Evolutionary conservation across 768 basidiomycete genomes (phyloP), one percentile per base, ranked within the genome.

Genomic region (Kwoniella dendrophila): DNA sequence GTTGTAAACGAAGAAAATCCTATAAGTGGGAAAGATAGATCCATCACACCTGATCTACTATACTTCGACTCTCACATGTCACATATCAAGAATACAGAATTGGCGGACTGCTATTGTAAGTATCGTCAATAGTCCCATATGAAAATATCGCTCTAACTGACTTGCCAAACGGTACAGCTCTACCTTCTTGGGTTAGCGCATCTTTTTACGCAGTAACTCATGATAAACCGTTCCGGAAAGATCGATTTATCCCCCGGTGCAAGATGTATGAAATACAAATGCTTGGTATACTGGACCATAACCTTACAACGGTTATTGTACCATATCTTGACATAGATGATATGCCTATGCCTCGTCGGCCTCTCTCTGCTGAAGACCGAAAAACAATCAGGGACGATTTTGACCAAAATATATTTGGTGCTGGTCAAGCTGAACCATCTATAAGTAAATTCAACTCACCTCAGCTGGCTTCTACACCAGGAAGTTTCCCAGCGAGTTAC

Each of bases 231-330:
- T 80, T 80, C 63, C 76, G 81, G 6, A 63, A 71, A 29, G 81
- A 68, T 67, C 93, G 95, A 63, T 98, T 97, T 75, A 83, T 97
- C 26, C 88, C 92, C 4, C 86, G 95, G 30, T 92, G 90, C n/a
- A 90, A 91, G 80, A 95, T 96, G 92, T 90, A 92, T 71, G 90
- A 94, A 74, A 92, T 96, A 38, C 90, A 96, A 73, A 94, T 91
- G 90, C 84, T 96, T 1, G 94, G 94, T 5, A 81, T 95, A 8
- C 82, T 95, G 44, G 92, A 92, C 67, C 90, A 94, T 68, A 92
- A 95, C 69, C 88, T 96, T 30, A 86, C 92, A 22, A 88, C 90
- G 4, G 93, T 96, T 62, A 89, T 90, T 64, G 86, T 96, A 12
- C 93, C 94, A 1, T 55, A 73, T 11, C 64, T 78, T 18, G 72